phyloP scores from a whole-genome alignment of 2,329 filamentous ascomycete genomes.

The Arachnopeziza araneosa region DNA sequence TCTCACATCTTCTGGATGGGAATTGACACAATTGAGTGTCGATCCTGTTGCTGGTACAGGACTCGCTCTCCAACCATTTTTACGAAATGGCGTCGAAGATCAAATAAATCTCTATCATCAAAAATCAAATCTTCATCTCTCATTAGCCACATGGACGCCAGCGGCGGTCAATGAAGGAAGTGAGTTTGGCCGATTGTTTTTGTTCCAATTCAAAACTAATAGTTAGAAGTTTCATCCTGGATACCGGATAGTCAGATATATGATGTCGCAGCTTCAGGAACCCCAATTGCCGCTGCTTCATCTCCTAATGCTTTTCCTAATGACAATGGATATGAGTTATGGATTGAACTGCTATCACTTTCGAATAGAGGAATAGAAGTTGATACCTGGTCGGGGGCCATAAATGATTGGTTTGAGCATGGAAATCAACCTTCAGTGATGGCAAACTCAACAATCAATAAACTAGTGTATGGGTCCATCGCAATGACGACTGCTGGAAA shows the following conservation, averaged over 20 bases:
- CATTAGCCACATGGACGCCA: constrained; percentile 1
- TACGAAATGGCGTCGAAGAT: not conserved
- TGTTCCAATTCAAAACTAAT: not conserved
- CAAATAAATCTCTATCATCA: constrained; percentile 15
- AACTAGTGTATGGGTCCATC: constrained; percentile 3
- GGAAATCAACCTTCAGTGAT: constrained; percentile 8
- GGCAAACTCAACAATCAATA: constrained; percentile 10
- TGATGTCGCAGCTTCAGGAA: not conserved
- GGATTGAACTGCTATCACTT: constrained; percentile 9
- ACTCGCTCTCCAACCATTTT: constrained; percentile 13
- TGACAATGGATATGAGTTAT: constrained; percentile 1
- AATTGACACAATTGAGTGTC: constrained; percentile 8
- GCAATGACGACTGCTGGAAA: constrained; percentile 10
- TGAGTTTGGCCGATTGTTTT: not conserved
- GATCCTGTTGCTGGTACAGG: constrained; percentile 8
- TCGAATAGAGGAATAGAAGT: constrained; percentile 4
- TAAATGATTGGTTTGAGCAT: constrained; percentile 7
- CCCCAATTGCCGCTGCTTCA: constrained; percentile 7
- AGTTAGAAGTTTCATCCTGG: not conserved
- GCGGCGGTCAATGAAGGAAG: not conserved
- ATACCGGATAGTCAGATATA: not conserved
- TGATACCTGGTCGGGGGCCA: constrained; percentile 6
- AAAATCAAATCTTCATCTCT: constrained; percentile 2
- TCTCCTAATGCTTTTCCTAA: not conserved
- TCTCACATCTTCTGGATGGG: constrained; percentile 10